phyloP scores from a whole-genome alignment of 768 basidiomycete genomes.

The Xerocomus potaroensis region DNA sequence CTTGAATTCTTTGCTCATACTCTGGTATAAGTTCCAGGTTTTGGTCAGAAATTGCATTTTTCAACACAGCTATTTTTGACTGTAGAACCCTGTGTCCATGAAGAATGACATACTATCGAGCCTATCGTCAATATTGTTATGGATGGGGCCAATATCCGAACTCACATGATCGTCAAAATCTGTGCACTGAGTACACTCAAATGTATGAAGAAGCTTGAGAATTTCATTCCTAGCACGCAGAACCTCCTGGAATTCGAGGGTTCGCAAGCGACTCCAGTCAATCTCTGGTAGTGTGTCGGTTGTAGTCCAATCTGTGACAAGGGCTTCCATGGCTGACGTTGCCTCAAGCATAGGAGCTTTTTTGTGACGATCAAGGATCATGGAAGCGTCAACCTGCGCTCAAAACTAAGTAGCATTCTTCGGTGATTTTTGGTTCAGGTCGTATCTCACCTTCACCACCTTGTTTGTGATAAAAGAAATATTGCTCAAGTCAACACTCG shows the following conservation, averaged over 20 bases:
- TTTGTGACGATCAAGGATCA: conserved; percentile 61
- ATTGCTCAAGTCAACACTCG: conserved; percentile 61
- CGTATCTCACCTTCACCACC: conserved; percentile 76
- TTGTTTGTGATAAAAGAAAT: conserved; percentile 71
- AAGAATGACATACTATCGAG: conserved; percentile 61
- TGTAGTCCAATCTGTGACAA: conserved; percentile 57
- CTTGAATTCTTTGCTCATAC: conserved; percentile 90
- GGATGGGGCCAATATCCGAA: conserved; percentile 9
- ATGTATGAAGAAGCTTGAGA: conserved; percentile 37
- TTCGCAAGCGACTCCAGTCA: conserved; percentile 78
- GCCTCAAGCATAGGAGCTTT: conserved; percentile 61
- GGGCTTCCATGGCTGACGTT: conserved; percentile 42
- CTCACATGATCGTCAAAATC: conserved; percentile 76
- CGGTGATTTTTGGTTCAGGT: not conserved
- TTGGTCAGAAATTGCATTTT: conserved; percentile 88
- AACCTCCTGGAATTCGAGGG: conserved; percentile 89
- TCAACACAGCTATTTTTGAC: conserved; percentile 71
- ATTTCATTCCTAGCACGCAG: conserved; percentile 56
- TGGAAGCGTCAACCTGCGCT: conserved; percentile 62
- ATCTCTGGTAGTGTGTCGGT: conserved; percentile 58
- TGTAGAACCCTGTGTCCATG: conserved; percentile 76
- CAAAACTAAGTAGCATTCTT: not conserved
- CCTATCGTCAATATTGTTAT: conserved; percentile 7
- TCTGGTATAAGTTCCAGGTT: conserved; percentile 96
- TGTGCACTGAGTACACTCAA: conserved; percentile 54